Evolutionary conservation across 2,329 filamentous ascomycete genomes (phyloP), one percentile per base, ranked within the genome.

Genomic region (Pestalotiopsis sp.): DNA sequence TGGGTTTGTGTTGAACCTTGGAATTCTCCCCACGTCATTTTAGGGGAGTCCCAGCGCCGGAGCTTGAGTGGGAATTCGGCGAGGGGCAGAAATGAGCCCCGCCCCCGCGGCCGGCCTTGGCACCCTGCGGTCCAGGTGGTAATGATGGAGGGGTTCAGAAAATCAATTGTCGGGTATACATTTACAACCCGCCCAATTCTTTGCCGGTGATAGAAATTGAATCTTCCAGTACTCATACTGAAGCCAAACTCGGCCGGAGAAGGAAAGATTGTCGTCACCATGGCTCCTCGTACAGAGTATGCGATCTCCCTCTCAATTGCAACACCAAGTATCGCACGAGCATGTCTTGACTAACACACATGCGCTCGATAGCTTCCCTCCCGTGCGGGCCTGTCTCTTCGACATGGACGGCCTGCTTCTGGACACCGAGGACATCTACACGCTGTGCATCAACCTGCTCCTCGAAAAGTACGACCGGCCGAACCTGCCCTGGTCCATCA

Each of bases 331-430:
- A 14, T 23, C 7, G n/a, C 17, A 12, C 38, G 9, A 23, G 23
- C 13, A 38, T 20, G 20, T 11, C 59, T 4, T 36, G n/a, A 25
- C 64, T 58, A 36, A 66, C 25, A 39, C 56, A 38, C 4, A 67
- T 27, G 20, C 31, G 9, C 11, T 63, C 39, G 31, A 39, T 76
- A 93, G 92, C 78, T 91, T 94, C 80, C 92, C 93, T 23, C 90
- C 92, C 61, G 87, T 98, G 69, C 89, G 94, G 74, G 96, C 95
- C 74, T 98, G 95, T 81, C 91, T 99, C 72, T 98, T 99, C 80
- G 96, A 99, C 85, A 98, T 98, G 95, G 96, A 99, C 81, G 96
- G 96, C 70, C 91, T 99, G 45, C 89, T 99, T 23, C 92, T 99
- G 78, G 91, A 98, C 81, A 94, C 93, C 41, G 96, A 98, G 84